Percentiles rank a stretch among this genome's conserved stretches.
phyloP scores from a whole-genome alignment of 2,329 filamentous ascomycete species.

The Thelonectria rubi region DNA sequence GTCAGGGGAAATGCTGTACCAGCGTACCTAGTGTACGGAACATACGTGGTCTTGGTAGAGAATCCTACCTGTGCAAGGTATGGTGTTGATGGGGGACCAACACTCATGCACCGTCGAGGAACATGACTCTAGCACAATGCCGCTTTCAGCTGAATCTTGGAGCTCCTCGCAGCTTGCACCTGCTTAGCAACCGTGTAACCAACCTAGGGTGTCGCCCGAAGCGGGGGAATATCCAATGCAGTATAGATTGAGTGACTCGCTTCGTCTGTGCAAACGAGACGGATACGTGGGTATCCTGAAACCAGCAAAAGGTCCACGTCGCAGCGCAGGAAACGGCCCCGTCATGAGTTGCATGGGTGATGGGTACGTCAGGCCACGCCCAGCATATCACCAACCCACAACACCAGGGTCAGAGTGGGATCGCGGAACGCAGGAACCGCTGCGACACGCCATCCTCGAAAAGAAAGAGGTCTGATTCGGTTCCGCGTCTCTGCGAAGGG shows the following conservation, averaged over 20 bases:
- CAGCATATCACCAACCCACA: not conserved
- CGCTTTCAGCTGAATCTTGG: not conserved
- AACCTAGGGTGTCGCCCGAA: not conserved
- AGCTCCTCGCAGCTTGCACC: not conserved
- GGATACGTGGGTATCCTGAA: not conserved
- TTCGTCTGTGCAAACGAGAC: not conserved
- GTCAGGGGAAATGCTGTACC: slow-evolving; percentile 1
- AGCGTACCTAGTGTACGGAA: not conserved
- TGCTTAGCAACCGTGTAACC: not conserved
- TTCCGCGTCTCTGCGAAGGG: not conserved
- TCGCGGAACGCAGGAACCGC: not conserved
- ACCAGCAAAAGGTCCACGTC: not conserved
- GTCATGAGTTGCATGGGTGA: not conserved
- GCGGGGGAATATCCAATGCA: not conserved
- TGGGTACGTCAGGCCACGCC: not conserved
- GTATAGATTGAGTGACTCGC: not conserved
- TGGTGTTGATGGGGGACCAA: slow-evolving; percentile 5
- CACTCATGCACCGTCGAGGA: not conserved
- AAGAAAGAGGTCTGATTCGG: not conserved
- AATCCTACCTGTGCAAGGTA: slow-evolving; percentile 4
- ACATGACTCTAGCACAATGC: not conserved
- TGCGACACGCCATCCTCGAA: not conserved
- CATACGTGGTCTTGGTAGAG: not conserved
- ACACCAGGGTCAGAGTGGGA: not conserved
- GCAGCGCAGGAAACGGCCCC: not conserved